Base-by-base conservation (phyloP, 108 stramenopile species). In the Nannochloropsis salina region DNA sequence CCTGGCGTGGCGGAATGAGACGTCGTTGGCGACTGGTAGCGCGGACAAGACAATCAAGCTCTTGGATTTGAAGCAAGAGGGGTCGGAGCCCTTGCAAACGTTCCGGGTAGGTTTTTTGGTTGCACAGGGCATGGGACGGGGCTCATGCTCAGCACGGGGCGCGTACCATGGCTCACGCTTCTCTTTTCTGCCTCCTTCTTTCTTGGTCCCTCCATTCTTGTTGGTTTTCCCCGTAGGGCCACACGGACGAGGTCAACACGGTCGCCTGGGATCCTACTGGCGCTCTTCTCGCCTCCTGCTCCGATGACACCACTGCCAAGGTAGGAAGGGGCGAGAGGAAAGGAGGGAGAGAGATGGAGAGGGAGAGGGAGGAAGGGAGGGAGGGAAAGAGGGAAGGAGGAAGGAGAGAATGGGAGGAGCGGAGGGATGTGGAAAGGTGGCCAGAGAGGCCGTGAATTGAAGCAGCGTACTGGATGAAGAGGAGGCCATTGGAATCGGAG, bases 201-300 rank as follows among this genome's bases (percentile, higher is more conserved):
- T 31, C 31, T 31, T 31, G 31, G 31, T 31, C 61, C 61, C 61
- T 74, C 61, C 61, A 15, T 74, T 2, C 61, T 8, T 74, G 20
- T 74, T 74, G 20, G 20, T 74, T n/a, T n/a, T 2, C 90, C 2
- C 80, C 3, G 80, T 40, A 42, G 42, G 94, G 94, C 40, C 97
- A 97, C 88, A 89, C 88, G 12, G 95, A 98, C 85, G 96, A 98
- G 93, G 97, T 98, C 2, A 98, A 98, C 90, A 95, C 96, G 20
- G 96, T 98, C 86, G 95, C 95, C 83, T 98, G 97, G 97, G 94
- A 94, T 91, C 96, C 97, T 20, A 95, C 93, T 10, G 97, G 97
- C 18, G 90, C 84, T 2, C 89, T 96, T 20, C 93, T 98, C 43
- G 97, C 97, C 41, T 94, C 94, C 83, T 97, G 96, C 84, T 96